Evolutionary conservation across 192 early-diverging fungal genomes (phyloP), one percentile per base, ranked within the genome.

Genomic region (Podila clonocystis): DNA sequence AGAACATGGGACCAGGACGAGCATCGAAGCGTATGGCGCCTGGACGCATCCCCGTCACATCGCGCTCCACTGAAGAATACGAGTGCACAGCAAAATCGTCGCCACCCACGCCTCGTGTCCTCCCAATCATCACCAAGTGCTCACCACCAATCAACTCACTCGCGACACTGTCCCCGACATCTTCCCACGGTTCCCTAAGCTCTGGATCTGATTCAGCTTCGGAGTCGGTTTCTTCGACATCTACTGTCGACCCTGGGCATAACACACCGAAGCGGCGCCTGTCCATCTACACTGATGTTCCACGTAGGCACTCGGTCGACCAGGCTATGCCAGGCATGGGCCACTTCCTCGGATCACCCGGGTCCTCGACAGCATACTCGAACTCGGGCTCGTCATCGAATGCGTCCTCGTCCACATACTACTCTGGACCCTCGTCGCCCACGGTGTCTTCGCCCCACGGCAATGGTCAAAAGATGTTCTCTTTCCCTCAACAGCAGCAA

Each of bases 51-150:
- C 4, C 30, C 20, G 15, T 3, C 26, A 13, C 28, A 61, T 61
- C 30, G 59, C 20, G 72, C 30, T 63, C 70, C 31, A 36, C 50
- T 12, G 70, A 72, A 34, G 68, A 70, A 20, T 68, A 57, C 41
- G 75, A 72, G 29, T 28, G 29, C 50, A 63, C n/a, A 55, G 22
- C 22, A 22, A 26, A 9, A 11, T 12, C 52, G 24, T 55, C 52
- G n/a, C 52, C 52, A 55, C n/a, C 52, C 8, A n/a, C 52, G 9
- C 52, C 52, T 20, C 52, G 52, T 55, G 52, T 55, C 8, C 52
- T 24, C 5, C 52, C 52, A 12, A 55, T 26, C n/a, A 24, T 55
- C n/a, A 55, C 52, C 52, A 55, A 24, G 52, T n/a, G 24, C 6
- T 26, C 24, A 22, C 24, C 52, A 55, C 52, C 52, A 0, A 12